Evolutionary conservation across 2,329 filamentous ascomycete genomes (phyloP).

Genomic region (Sporothrix pseudoabietina): DNA sequence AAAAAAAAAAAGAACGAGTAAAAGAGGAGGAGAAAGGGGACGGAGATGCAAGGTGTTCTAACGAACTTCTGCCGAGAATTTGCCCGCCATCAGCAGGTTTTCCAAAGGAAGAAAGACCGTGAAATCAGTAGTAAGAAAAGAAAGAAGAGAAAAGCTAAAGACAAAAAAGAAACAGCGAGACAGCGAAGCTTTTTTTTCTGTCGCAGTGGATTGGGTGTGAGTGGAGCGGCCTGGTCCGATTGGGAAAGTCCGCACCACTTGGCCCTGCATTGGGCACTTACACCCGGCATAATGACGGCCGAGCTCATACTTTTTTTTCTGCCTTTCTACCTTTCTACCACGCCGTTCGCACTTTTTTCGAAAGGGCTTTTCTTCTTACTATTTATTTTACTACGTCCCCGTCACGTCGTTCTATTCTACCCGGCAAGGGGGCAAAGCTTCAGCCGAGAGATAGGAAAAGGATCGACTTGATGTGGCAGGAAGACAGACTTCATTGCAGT

Average conservation of each 20-base stretch:
- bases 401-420: not conserved
- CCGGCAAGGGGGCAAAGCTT: too few species aligned
- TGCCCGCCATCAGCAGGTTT: not conserved
- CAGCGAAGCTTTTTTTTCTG: not conserved
- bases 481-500: not conserved
- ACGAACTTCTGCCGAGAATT: conserved; percentile 6
- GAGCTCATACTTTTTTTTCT: not conserved
- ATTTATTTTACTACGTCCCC: not conserved
- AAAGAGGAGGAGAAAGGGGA: not conserved
- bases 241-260: conserved; percentile 20
- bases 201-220: not conserved
- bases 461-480: not conserved
- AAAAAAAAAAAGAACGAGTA: not conserved
- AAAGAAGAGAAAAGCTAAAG: not conserved
- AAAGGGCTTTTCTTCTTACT: not conserved
- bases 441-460: not conserved
- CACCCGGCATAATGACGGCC: not conserved
- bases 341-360: not conserved
- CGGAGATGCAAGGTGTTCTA: not conserved
- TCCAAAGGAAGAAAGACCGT: not conserved
- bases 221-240: not conserved
- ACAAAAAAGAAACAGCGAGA: not conserved
- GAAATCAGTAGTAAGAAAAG: not conserved
- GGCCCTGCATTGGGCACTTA: conserved; percentile 4
- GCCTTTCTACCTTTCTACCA: not conserved